A percentile compares a stretch with the other conserved stretches of the same genome.
Evolutionary conservation across 2,329 filamentous ascomycete genomes (phyloP).

Genomic region (Phoma sp.): DNA sequence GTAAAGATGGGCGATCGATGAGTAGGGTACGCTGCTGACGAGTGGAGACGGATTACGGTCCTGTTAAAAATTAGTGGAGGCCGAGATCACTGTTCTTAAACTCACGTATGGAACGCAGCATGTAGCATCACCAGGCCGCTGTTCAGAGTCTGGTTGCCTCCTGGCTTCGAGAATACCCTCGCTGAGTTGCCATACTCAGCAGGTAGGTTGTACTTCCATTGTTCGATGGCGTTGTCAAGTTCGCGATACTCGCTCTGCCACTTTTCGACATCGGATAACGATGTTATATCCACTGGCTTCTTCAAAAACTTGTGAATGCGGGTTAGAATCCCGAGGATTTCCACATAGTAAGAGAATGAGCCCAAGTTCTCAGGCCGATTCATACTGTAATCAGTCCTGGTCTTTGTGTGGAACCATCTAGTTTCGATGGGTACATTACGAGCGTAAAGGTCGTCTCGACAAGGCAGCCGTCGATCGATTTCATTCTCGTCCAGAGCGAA

Average conservation of each 20-base stretch:
- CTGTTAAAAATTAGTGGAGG: conserved; percentile 46
- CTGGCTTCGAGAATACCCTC: conserved; percentile 69
- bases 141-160: conserved; percentile 72
- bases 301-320: conserved; percentile 89
- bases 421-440: conserved; percentile 86
- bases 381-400: conserved; percentile 65
- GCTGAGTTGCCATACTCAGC: conserved; percentile 84
- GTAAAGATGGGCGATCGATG: conserved; percentile 88
- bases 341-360: conserved; percentile 87
- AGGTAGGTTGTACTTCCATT: conserved; percentile 85
- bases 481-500: conserved; percentile 89
- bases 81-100: conserved; percentile 8
- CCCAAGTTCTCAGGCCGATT: conserved; percentile 82
- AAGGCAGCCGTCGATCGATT: conserved; percentile 85
- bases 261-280: conserved; percentile 81
- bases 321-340: conserved; percentile 85
- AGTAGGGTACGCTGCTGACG: conserved; percentile 89
- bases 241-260: conserved; percentile 90
- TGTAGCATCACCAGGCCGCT: conserved; percentile 92
- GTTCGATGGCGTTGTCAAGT: conserved; percentile 77
- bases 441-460: conserved; percentile 83
- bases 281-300: conserved; percentile 85
- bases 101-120: conserved; percentile 82
- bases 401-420: conserved; percentile 70
- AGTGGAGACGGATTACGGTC: conserved; percentile 87